phyloP scores from a whole-genome alignment of 495 filamentous ascomycete species.

The Annulohypoxylon stygium region DNA sequence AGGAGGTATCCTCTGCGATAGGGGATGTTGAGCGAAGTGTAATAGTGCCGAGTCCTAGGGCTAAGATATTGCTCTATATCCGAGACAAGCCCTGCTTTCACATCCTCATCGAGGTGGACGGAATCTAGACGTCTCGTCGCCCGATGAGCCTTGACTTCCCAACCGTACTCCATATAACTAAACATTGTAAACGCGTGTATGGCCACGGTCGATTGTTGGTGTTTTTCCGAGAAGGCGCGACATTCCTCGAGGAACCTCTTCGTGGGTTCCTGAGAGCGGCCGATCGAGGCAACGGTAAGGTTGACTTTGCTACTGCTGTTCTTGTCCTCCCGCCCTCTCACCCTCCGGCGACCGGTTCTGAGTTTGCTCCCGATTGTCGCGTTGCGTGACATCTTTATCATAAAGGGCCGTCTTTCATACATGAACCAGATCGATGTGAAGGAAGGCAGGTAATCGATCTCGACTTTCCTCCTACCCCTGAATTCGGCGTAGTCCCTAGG shows the following conservation, averaged over 20 bases:
- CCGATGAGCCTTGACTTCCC: conserved; percentile 12
- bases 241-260: conserved; percentile 4
- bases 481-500: background rate
- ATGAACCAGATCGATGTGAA: conserved; percentile 4
- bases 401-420: background rate
- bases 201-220: background rate
- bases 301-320: background rate
- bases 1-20: conserved; percentile 7
- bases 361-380: background rate
- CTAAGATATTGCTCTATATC: conserved; percentile 12
- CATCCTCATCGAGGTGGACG: conserved; percentile 1
- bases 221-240: background rate
- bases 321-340: background rate
- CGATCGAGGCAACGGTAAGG: background rate
- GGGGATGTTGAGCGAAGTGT: background rate
- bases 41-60: conserved; percentile 4
- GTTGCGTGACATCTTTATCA: background rate
- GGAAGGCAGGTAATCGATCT: conserved; percentile 1
- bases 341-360: background rate
- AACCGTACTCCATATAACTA: background rate
- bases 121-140: background rate
- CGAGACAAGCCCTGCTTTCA: background rate
- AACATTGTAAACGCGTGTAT: background rate
- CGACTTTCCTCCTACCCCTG: conserved; percentile 7
- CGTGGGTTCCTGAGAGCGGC: background rate